Percentiles rank a stretch among this genome's conserved stretches.
phyloP scores from a whole-genome alignment of 192 early-diverging fungal species.

The Coemansia sp. region DNA sequence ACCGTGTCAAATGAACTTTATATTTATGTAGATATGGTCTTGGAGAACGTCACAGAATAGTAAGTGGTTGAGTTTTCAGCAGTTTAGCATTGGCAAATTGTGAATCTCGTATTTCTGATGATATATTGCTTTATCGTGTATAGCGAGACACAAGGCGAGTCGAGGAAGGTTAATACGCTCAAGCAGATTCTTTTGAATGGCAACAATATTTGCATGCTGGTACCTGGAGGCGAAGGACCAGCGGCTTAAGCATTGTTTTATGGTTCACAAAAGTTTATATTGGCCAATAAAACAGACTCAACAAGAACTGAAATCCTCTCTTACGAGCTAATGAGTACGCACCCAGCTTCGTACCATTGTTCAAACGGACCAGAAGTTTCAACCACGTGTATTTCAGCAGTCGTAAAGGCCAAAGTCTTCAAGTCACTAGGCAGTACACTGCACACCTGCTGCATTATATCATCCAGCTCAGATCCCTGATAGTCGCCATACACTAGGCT shows the following conservation, averaged over 20 bases:
- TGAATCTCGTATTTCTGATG: not conserved
- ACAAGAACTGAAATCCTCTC: not conserved
- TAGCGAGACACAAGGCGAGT: conserved; percentile 73
- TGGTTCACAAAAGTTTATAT: not conserved
- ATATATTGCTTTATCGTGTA: not conserved
- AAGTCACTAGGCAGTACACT: conserved; percentile 17
- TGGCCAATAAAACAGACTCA: no score
- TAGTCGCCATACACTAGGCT: conserved; percentile 37
- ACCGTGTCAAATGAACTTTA: not conserved
- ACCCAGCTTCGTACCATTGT: conserved; percentile 33
- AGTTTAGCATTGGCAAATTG: not conserved
- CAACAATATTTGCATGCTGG: conserved; percentile 95
- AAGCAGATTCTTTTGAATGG: conserved; percentile 95
- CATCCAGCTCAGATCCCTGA: not conserved
- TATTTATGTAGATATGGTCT: conserved; percentile 73
- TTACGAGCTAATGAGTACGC: conserved; percentile 9
- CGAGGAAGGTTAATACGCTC: conserved; percentile 66
- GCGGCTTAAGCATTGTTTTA: not conserved
- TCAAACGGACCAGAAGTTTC: conserved; percentile 26
- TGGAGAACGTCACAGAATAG: conserved; percentile 91
- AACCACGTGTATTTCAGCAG: conserved; percentile 22
- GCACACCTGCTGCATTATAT: conserved; percentile 4
- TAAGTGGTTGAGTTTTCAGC: conserved; percentile 40
- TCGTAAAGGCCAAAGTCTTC: conserved; percentile 17
- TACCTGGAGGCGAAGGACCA: conserved; percentile 40